Evolutionary conservation across 345 rosid species (phyloP).

Genomic region (Camelina laxa): DNA sequence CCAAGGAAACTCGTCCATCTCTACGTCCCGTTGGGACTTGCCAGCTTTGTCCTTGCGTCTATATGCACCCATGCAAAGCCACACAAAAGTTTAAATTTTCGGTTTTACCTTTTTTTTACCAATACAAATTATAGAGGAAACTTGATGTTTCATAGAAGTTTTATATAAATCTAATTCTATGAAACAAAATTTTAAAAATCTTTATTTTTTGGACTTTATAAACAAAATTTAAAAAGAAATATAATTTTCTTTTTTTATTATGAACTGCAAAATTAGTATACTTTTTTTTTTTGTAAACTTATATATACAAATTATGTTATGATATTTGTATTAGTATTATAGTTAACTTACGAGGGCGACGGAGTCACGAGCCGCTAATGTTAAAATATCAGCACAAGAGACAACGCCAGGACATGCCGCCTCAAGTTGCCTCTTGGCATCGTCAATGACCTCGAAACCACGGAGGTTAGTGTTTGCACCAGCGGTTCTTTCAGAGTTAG

Average conservation of each 20-base stretch:
- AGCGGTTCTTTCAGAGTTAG: constrained; percentile 50
- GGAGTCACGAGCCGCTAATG: constrained; percentile 56
- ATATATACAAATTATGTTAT: neutral
- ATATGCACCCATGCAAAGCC: constrained; percentile 16
- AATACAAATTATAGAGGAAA: too few relatives aligned
- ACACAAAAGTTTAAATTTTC: neutral
- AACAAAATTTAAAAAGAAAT: too few relatives aligned
- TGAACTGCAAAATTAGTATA: too few relatives aligned
- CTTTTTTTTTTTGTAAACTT: too few relatives aligned
- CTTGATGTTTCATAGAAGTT: too few relatives aligned
- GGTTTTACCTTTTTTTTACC: too few relatives aligned
- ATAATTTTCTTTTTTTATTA: too few relatives aligned
- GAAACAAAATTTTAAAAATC: too few relatives aligned
- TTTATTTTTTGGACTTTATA: too few relatives aligned
- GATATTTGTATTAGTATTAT: neutral
- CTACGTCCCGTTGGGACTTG: constrained; percentile 54
- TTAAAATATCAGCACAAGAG: constrained; percentile 56
- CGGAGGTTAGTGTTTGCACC: constrained; percentile 40
- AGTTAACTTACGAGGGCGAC: constrained; percentile 35
- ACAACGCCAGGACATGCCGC: constrained; percentile 53
- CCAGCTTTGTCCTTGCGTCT: constrained; percentile 55
- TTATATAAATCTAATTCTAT: too few relatives aligned
- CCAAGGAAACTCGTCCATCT: constrained; percentile 53
- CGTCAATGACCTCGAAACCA: constrained; percentile 46
- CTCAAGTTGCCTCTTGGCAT: constrained; percentile 46